Evolutionary conservation across 129 eudicot genomes (phyloP).

Genomic region (Sambucus nigra): DNA sequence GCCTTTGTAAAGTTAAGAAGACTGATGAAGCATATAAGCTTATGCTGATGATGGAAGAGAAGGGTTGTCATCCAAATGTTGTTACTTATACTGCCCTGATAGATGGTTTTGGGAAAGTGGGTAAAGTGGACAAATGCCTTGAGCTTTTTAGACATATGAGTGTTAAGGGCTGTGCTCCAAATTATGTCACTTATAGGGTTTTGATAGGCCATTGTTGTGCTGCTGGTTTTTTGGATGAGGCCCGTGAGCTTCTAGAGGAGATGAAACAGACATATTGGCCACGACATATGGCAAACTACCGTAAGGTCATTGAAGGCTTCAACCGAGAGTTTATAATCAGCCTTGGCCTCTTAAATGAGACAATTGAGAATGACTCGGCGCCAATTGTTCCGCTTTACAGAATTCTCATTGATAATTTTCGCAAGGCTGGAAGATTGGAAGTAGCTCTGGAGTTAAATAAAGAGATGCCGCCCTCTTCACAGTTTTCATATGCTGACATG

Average conservation of each 20-base stretch:
- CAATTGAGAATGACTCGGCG: conserved; percentile 26
- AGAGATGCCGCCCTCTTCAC: conserved; percentile 38
- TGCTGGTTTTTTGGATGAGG: conserved; percentile 62
- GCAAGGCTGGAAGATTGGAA: conserved; percentile 70
- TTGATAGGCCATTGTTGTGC: conserved; percentile 62
- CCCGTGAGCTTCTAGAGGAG: conserved; percentile 64
- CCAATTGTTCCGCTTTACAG: conserved; percentile 67
- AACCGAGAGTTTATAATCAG: conserved; percentile 51
- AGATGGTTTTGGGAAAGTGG: conserved; percentile 71
- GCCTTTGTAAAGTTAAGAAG: conserved; percentile 82
- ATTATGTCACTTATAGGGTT: conserved; percentile 70
- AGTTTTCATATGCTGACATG: conserved; percentile 21
- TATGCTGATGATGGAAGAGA: conserved; percentile 90
- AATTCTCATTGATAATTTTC: conserved; percentile 55
- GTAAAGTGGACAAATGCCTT: conserved; percentile 63
- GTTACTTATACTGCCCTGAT: conserved; percentile 93
- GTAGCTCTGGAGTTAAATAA: conserved; percentile 52
- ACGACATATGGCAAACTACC: conserved; percentile 41
- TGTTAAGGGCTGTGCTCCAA: conserved; percentile 76
- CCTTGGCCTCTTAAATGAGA: conserved; percentile 55
- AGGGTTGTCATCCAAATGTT: conserved; percentile 85
- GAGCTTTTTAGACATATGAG: conserved; percentile 57
- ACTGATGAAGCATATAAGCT: conserved; percentile 81
- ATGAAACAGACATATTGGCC: conserved; percentile 96
- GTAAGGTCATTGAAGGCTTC: conserved; percentile 79